Evolutionary conservation across 106 monocot genomes (phyloP).

Genomic region (Acorus gramineus): DNA sequence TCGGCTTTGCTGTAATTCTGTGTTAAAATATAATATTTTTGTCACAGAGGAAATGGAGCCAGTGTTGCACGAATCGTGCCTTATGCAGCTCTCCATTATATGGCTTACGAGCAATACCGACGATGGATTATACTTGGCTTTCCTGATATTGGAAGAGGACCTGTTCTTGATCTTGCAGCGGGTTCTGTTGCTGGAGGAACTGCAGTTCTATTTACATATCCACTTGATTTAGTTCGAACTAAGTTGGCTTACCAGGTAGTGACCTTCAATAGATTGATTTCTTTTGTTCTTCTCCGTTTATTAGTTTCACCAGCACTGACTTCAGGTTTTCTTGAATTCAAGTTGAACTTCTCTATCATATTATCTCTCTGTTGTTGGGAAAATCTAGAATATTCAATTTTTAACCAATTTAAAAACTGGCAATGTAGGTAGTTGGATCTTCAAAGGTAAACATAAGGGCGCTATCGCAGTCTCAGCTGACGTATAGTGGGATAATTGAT

Average conservation of each 20-base stretch:
- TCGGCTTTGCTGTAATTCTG: background rate
- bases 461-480: too few relatives aligned
- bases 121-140: slow-evolving; percentile 74
- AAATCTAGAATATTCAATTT: too few relatives aligned
- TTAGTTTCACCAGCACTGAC: background rate
- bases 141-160: slow-evolving; percentile 60
- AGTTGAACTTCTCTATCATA: background rate
- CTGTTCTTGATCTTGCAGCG: slow-evolving; percentile 80
- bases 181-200: slow-evolving; percentile 95
- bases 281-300: too few relatives aligned
- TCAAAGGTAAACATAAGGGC: too few relatives aligned
- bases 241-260: slow-evolving; percentile 93
- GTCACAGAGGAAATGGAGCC: slow-evolving; percentile 83
- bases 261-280: background rate
- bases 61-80: slow-evolving; percentile 92
- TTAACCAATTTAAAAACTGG: too few relatives aligned
- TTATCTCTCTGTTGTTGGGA: too few relatives aligned
- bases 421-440: too few relatives aligned
- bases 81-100: slow-evolving; percentile 89
- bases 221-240: slow-evolving; percentile 84
- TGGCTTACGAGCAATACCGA: slow-evolving; percentile 85
- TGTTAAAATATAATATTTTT: background rate
- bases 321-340: background rate
- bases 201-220: slow-evolving; percentile 94
- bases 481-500: too few relatives aligned